phyloP scores from a whole-genome alignment of 2,329 filamentous ascomycete species.

The Coniella vitis region DNA sequence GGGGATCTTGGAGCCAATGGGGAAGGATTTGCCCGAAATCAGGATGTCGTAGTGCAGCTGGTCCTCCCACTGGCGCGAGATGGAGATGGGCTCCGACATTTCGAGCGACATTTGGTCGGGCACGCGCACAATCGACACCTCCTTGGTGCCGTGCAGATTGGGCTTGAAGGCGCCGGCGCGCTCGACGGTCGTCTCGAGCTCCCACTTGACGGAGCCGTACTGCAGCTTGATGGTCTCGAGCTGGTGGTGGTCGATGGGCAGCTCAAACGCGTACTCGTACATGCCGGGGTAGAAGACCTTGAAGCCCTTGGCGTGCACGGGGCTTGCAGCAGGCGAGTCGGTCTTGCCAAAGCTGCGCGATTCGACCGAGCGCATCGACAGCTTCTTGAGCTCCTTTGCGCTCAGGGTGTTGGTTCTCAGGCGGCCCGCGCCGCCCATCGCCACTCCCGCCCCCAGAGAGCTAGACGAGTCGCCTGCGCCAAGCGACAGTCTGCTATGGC shows the following conservation, averaged over 20 bases:
- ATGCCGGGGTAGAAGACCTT: slow-evolving; percentile 72
- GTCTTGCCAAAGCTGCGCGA: slow-evolving; percentile 80
- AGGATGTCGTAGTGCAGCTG: slow-evolving; percentile 94
- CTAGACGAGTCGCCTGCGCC: slow-evolving; percentile 25
- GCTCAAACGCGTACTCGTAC: slow-evolving; percentile 69
- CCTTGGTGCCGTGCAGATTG: slow-evolving; percentile 74
- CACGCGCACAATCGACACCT: slow-evolving; percentile 76
- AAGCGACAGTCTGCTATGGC: slow-evolving; percentile 18
- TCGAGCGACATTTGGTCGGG: slow-evolving; percentile 84
- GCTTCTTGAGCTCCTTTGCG: slow-evolving; percentile 52
- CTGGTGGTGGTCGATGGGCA: slow-evolving; percentile 81
- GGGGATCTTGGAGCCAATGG: slow-evolving; percentile 78
- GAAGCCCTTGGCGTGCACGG: slow-evolving; percentile 62
- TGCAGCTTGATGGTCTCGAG: slow-evolving; percentile 85
- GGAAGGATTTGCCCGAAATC: slow-evolving; percentile 92
- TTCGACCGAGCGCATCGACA: slow-evolving; percentile 75
- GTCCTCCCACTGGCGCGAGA: slow-evolving; percentile 90
- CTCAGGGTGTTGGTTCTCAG: slow-evolving; percentile 23
- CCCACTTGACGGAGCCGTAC: slow-evolving; percentile 80
- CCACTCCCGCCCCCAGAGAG: slow-evolving; percentile 24
- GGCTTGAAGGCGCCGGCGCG: slow-evolving; percentile 84
- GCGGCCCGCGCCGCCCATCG: slow-evolving; percentile 7
- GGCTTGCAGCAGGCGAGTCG: slow-evolving; percentile 59
- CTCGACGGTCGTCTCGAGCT: slow-evolving; percentile 77
- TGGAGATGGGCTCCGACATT: slow-evolving; percentile 87